phyloP scores from a whole-genome alignment of 2,329 filamentous ascomycete species.

The Cadophora sp. region DNA sequence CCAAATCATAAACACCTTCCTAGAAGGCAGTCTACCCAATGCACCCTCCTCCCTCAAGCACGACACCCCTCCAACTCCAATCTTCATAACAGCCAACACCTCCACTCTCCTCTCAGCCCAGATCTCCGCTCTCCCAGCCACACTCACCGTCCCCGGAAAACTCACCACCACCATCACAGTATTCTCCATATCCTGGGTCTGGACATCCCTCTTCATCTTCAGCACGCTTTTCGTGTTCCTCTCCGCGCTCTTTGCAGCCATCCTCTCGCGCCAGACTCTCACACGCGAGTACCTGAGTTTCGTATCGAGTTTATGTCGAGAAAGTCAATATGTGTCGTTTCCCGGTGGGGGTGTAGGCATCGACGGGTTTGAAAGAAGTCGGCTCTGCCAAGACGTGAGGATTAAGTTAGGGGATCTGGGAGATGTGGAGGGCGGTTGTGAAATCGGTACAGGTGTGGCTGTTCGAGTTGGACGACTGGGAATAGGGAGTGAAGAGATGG shows the following conservation, averaged over 20 bases:
- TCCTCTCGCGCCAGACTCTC: conserved; percentile 24
- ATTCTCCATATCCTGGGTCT: conserved; percentile 26
- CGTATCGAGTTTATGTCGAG: conserved; percentile 27
- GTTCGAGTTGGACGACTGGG: conserved; percentile 31
- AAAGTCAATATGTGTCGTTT: conserved; percentile 27
- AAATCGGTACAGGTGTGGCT: conserved; percentile 35
- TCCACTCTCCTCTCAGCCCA: conserved; percentile 15
- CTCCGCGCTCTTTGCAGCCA: conserved; percentile 25
- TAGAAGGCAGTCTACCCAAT: conserved; percentile 29
- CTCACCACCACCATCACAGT: not conserved
- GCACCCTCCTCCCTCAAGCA: conserved; percentile 24
- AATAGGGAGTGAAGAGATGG: conserved; percentile 21
- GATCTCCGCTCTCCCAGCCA: conserved; percentile 12
- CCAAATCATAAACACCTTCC: conserved; percentile 31
- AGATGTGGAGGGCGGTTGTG: conserved; percentile 31
- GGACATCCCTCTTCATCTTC: conserved; percentile 30
- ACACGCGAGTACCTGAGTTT: conserved; percentile 29
- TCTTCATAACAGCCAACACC: conserved; percentile 6
- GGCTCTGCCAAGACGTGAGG: conserved; percentile 26
- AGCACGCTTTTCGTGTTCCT: conserved; percentile 25
- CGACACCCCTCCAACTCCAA: conserved; percentile 12
- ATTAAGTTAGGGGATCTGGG: conserved; percentile 37
- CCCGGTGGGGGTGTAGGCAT: conserved; percentile 30
- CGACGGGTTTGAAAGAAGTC: conserved; percentile 24
- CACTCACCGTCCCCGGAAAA: conserved; percentile 27